Evolutionary conservation across 169 alveolate species (phyloP).

Genomic region (Cryptosporidium andersoni): DNA sequence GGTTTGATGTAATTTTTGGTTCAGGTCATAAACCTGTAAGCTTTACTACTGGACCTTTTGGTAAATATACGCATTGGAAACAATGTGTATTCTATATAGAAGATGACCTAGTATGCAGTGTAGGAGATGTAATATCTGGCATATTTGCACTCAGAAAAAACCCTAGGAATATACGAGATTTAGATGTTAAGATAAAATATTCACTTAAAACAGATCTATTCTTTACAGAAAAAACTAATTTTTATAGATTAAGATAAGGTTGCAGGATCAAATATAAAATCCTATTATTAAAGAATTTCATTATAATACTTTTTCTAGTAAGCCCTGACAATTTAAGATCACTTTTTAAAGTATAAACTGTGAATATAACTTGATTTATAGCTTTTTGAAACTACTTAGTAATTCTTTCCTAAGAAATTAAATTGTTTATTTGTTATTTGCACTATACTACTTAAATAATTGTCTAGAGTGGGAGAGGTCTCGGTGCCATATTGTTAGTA

Average conservation of each 20-base stretch:
- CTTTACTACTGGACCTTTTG: constrained; percentile 87
- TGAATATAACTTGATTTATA: too few species aligned
- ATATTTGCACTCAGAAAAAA: constrained; percentile 86
- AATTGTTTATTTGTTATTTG: too few species aligned
- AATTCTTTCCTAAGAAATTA: too few species aligned
- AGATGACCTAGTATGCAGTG: constrained; percentile 76
- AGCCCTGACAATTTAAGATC: too few species aligned
- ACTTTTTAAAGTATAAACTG: too few species aligned
- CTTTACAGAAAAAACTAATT: constrained; percentile 23
- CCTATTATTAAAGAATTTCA: too few species aligned
- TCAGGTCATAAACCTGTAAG: constrained; percentile 87
- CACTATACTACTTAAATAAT: too few species aligned
- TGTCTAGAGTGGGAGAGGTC: too few species aligned
- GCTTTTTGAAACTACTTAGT: too few species aligned
- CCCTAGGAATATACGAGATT: constrained; percentile 83
- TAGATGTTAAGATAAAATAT: constrained; percentile 86
- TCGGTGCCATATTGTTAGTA: too few species aligned
- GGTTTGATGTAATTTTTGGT: constrained; percentile 92
- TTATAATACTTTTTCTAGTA: too few species aligned
- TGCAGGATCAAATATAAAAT: background rate
- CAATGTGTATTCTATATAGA: constrained; percentile 91
- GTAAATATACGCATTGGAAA: constrained; percentile 90
- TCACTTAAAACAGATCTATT: constrained; percentile 31
- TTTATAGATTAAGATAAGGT: constrained; percentile 41
- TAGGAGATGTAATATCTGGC: constrained; percentile 80